Conservation (phyloP, 2,329 filamentous ascomycete species). For the Fusarium sp. region DNA sequence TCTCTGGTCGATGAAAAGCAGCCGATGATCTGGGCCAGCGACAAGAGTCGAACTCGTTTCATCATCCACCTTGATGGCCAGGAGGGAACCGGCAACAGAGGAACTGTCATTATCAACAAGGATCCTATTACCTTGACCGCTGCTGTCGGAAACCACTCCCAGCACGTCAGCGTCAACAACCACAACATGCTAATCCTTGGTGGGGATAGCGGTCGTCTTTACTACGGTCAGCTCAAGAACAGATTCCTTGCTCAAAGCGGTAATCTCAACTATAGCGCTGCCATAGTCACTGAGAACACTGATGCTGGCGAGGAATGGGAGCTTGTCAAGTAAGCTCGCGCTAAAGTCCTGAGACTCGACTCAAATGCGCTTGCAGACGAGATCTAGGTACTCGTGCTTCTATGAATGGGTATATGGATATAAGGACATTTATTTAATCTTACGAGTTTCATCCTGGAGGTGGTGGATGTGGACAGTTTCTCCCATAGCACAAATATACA, state of each 20-base stretch:
- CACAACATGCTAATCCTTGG: not conserved
- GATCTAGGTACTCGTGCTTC: not conserved
- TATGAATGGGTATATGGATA: not conserved
- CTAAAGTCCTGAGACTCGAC: not conserved
- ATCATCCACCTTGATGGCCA: not conserved
- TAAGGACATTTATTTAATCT: not conserved
- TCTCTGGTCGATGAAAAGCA: not conserved
- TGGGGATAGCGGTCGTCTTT: not conserved
- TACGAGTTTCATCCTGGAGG: not conserved
- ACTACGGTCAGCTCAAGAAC: not conserved
- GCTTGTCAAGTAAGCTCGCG: slow-evolving; percentile 24
- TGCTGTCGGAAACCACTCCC: not conserved
- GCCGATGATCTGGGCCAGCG: not conserved
- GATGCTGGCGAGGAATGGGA: slow-evolving; percentile 8
- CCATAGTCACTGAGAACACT: not conserved
- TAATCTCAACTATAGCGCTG: not conserved
- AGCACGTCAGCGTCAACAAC: not conserved
- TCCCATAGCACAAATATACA: not conserved
- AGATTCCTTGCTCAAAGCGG: not conserved
- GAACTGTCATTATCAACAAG: not conserved
- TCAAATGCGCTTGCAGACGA: not conserved
- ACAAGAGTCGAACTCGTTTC: not conserved
- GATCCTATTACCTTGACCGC: not conserved
- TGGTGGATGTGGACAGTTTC: not conserved
- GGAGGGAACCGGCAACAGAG: not conserved